phyloP scores from a whole-genome alignment of 2,329 filamentous ascomycete species.

The Cladosporium sp. region DNA sequence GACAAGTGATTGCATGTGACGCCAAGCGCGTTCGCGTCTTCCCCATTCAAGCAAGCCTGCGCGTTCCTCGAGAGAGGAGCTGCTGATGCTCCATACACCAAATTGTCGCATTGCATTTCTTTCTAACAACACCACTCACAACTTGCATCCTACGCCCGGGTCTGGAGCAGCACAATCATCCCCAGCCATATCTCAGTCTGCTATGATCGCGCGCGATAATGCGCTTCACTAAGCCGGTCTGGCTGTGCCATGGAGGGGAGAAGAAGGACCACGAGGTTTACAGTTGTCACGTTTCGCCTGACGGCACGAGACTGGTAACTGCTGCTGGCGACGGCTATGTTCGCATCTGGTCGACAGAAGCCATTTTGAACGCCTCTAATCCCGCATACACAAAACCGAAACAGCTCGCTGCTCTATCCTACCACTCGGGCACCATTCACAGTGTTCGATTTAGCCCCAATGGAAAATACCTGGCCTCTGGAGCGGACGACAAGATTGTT shows the following conservation, averaged over 20 bases:
- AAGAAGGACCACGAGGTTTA: slow-evolving; percentile 99
- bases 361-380: slow-evolving; percentile 77
- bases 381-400: slow-evolving; percentile 70
- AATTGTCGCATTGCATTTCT: background rate
- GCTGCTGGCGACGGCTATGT: slow-evolving; percentile 97
- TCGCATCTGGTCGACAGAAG: slow-evolving; percentile 94
- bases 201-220: slow-evolving; percentile 26
- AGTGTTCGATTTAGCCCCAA: slow-evolving; percentile 95
- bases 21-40: background rate
- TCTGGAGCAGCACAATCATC: background rate
- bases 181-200: background rate
- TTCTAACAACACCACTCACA: background rate
- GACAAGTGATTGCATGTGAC: slow-evolving; percentile 2
- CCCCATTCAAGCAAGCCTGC: background rate
- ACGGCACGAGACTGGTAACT: slow-evolving; percentile 86
- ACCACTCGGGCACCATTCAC: slow-evolving; percentile 95
- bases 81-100: background rate
- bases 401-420: slow-evolving; percentile 96
- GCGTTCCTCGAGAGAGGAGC: background rate
- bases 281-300: slow-evolving; percentile 93
- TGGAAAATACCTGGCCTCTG: slow-evolving; percentile 90
- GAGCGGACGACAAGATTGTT: slow-evolving; percentile 97
- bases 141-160: background rate
- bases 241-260: slow-evolving; percentile 94
- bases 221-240: slow-evolving; percentile 82